Conservation (phyloP, 306 rosid species). For the Malus asiatica region DNA sequence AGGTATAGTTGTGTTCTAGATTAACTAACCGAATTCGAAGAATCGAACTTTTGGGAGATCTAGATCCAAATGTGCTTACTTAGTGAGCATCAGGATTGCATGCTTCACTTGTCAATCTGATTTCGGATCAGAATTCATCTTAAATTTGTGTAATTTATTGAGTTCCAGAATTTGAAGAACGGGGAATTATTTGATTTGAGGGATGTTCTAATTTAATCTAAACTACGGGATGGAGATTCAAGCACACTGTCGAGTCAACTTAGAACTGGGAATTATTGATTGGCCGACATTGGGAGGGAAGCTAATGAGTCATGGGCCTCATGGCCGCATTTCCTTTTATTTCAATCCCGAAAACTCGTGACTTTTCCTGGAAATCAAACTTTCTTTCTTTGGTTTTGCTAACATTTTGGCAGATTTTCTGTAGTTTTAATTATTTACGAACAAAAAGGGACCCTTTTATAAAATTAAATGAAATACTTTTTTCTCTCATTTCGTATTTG, state of each 20-base stretch:
- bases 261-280: background rate
- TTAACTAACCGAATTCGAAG: background rate
- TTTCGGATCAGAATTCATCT: constrained; percentile 24
- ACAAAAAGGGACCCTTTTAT: background rate
- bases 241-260: background rate
- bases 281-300: constrained; percentile 10
- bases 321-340: constrained; percentile 4
- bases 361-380: background rate
- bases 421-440: background rate
- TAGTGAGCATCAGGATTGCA: background rate
- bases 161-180: constrained; percentile 2
- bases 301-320: background rate
- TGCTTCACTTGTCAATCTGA: background rate
- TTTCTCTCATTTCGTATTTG: background rate
- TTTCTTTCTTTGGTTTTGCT: background rate
- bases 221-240: background rate
- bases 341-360: constrained; percentile 10
- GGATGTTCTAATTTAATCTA: background rate
- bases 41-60: constrained; percentile 25
- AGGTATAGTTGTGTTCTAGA: background rate
- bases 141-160: constrained; percentile 19
- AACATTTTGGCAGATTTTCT: background rate
- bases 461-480: background rate
- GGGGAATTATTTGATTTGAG: background rate
- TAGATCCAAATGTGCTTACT: constrained; percentile 27